Conservation (phyloP, 2,329 filamentous ascomycete species). For the Ramichloridium luteum region DNA sequence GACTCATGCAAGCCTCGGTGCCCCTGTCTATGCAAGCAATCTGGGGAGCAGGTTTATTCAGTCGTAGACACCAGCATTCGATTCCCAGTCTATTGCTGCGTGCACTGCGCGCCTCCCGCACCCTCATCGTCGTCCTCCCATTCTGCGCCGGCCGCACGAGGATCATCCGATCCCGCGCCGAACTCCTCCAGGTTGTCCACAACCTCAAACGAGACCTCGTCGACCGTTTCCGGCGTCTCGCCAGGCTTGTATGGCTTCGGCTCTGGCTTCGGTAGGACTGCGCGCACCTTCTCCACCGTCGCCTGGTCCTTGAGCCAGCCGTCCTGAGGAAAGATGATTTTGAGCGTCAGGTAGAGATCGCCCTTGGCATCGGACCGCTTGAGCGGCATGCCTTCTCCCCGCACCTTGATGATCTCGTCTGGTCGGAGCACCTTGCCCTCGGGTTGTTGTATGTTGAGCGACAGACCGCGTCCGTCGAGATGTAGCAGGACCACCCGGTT, state of each 20-base stretch:
- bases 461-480: conserved; percentile 83
- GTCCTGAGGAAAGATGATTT: conserved; percentile 79
- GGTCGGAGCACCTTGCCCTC: conserved; percentile 68
- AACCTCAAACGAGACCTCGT: conserved; percentile 80
- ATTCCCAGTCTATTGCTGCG: conserved; percentile 57
- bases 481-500: conserved; percentile 82
- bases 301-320: conserved; percentile 64
- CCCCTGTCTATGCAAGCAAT: too few relatives aligned
- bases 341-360: conserved; percentile 75
- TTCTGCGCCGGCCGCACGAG: conserved; percentile 52
- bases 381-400: conserved; percentile 85
- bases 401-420: conserved; percentile 71
- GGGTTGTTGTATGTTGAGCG: conserved; percentile 58
- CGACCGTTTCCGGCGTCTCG: conserved; percentile 57
- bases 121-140: conserved; percentile 62
- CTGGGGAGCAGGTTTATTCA: too few relatives aligned
- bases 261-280: conserved; percentile 53
- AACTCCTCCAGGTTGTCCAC: conserved; percentile 76
- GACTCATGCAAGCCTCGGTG: too few relatives aligned
- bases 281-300: conserved; percentile 56
- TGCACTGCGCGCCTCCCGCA: conserved; percentile 53
- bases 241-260: conserved; percentile 27
- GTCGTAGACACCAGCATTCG: too few relatives aligned
- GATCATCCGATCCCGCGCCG: conserved; percentile 58
- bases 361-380: conserved; percentile 76